Conservation (phyloP, 306 rosid genomes). For the Vigna radiata region DNA sequence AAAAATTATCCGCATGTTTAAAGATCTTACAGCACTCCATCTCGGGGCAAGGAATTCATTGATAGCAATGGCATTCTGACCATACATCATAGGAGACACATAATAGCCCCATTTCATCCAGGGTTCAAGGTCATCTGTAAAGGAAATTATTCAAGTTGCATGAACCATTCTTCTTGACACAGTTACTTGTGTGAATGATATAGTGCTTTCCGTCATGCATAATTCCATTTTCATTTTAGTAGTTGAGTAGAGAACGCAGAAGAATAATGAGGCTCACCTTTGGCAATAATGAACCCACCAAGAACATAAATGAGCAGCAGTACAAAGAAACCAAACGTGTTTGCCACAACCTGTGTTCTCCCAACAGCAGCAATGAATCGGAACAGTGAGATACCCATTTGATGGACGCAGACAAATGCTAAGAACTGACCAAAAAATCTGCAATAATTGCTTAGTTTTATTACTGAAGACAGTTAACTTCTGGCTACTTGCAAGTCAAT, state of each 20-base stretch:
- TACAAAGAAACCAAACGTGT: constrained; percentile 65
- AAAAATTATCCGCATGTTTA: neutral
- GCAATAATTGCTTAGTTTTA: constrained; percentile 23
- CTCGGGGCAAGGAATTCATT: constrained; percentile 92
- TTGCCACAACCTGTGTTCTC: constrained; percentile 73
- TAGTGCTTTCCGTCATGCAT: constrained; percentile 1
- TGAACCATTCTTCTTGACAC: neutral
- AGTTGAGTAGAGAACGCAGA: neutral
- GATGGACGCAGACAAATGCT: constrained; percentile 85
- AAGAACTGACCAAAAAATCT: constrained; percentile 85
- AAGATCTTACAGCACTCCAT: constrained; percentile 74
- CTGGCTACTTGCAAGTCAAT: constrained; percentile 23
- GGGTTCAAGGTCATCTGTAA: constrained; percentile 71
- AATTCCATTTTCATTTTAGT: constrained; percentile 1
- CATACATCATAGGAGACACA: constrained; percentile 91
- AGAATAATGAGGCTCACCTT: constrained; percentile 51
- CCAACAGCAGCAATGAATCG: constrained; percentile 87
- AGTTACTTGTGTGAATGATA: neutral
- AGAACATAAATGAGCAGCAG: constrained; percentile 75
- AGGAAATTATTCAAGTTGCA: constrained; percentile 36
- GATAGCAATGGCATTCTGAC: constrained; percentile 89
- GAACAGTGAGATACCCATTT: constrained; percentile 76
- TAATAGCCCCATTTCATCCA: constrained; percentile 97
- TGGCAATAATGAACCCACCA: constrained; percentile 89
- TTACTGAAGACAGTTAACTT: constrained; percentile 12